Base-by-base conservation (phyloP, 257 asterid species). In the Schizonepeta tenuifolia region DNA sequence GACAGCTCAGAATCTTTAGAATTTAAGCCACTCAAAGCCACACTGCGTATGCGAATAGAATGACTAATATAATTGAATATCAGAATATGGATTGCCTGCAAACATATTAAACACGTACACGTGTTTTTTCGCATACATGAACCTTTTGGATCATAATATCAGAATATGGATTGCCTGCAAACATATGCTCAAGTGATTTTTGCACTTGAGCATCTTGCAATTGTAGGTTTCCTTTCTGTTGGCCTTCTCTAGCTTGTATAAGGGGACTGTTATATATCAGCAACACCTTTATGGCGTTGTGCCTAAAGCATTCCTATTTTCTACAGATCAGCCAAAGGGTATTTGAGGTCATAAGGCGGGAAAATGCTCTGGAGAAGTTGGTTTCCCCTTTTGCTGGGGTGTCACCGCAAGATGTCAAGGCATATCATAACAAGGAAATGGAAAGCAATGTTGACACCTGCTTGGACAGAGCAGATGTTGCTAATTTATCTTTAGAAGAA, bases 251-350 rank as follows among this genome's bases (percentile, higher is more conserved):
- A 15, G 26, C 24, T 31, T 7, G 36, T 31, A 31, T 5, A 31
- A 31, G 36, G 36, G 6, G 36, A 31, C 7, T 7, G 36, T 31
- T 31, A 31, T 3, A 28, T 31, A 31, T 31, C 36, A 4, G 21
- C 50, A 50, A 33, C 55, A 51, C 61, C 65, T 75, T 54, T 73
- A 22, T 43, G 44, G 49, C 55, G 46, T 33, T 65, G 49, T 67
- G 31, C 46, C 73, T 77, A 31, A 44, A 56, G 47, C 41, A 18
- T 40, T 51, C 26, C 8, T 70, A 58, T 38, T 73, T 35, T 73
- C 44, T 64, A 41, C 96, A 92, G 98, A 90, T 92, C 53, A 85
- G 97, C 80, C 85, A 82, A 72, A 88, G 93, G 69, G 96, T 83
- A 41, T 90, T 92, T 68, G 91, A 87, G 77, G 83, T 80, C 79